Base-by-base conservation (phyloP, 2,329 filamentous ascomycete genomes). In the Pseudocercospora fijiensis region DNA sequence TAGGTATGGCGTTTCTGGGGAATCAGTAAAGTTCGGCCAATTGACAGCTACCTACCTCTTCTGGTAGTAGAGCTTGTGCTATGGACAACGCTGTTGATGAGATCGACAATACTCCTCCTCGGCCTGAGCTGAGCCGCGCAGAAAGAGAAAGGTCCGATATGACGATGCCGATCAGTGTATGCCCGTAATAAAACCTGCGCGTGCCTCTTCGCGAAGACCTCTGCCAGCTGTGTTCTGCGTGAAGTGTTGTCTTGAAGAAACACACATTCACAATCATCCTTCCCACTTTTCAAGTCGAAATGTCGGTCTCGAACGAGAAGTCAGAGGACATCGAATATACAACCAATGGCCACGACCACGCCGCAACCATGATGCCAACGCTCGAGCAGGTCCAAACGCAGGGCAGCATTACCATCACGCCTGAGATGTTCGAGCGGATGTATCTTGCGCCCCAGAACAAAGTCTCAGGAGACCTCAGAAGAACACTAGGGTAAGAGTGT, bases 341-440 rank as follows among this genome's bases (percentile, higher is more conserved):
- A 18, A n/a, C 45, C 53, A 64, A 64, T 49, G 62, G 62, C 57
- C 61, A 62, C 37, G 55, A 43, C 27, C 49, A 63, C 27, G 26
- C 49, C 8, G 49, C 24, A n/a, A 53, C n/a, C 49, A 53, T 53
- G 49, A 62, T 63, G 60, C 58, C 66, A 9, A 56, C 60, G 10
- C 59, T 66, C 33, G 53, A 64, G 28, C 64, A 66, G 24, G 64
- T 65, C 28, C 63, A 55, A 11, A 66, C 66, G n/a, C 59, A 66
- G 22, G 66, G 66, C 49, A 65, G 62, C 60, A 60, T 68, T 43
- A 66, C 62, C 13, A 63, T 66, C 30, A 67, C 66, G 24, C 65
- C 68, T 1, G 68, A 69, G 52, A 65, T 67, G 64, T 71, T 70
- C 61, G 69, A 70, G 49, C 67, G 68, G 20, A 66, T 70, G 63